Evolutionary conservation across 306 rosid genomes (phyloP).

Genomic region (Cucumis melo): DNA sequence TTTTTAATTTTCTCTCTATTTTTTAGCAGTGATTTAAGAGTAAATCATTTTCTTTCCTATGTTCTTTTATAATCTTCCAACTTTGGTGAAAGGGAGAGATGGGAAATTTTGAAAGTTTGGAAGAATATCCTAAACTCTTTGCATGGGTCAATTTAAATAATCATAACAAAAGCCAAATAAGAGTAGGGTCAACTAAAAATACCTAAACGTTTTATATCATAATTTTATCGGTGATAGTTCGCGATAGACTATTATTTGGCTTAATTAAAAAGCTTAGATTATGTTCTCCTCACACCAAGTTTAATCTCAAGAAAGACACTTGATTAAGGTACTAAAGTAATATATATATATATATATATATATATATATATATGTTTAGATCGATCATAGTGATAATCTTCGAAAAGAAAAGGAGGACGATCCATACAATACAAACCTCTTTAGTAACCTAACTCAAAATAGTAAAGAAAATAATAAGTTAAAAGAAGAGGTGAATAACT

Average conservation of each 20-base stretch:
- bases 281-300: neutral
- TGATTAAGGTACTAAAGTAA: neutral
- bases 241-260: too few relatives aligned
- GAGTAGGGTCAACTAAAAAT: neutral
- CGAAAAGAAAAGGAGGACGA: too few relatives aligned
- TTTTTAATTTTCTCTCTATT: too few relatives aligned
- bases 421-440: too few relatives aligned
- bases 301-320: too few relatives aligned
- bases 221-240: too few relatives aligned
- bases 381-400: too few relatives aligned
- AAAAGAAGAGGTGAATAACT: neutral
- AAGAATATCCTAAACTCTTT: neutral
- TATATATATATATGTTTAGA: too few relatives aligned
- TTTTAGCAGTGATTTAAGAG: neutral
- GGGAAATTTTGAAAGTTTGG: neutral
- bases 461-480: neutral
- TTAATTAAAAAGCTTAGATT: neutral
- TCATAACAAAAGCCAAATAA: neutral
- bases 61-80: neutral
- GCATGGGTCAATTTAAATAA: neutral
- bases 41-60: neutral
- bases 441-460: too few relatives aligned
- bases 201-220: neutral
- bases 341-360: neutral
- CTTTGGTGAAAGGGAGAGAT: neutral